These are phyloP conservation scores for Penicillium fimorum DNA, from an alignment of 495 filamentous ascomycete genomes.

Conservation along the genomic window DNA sequence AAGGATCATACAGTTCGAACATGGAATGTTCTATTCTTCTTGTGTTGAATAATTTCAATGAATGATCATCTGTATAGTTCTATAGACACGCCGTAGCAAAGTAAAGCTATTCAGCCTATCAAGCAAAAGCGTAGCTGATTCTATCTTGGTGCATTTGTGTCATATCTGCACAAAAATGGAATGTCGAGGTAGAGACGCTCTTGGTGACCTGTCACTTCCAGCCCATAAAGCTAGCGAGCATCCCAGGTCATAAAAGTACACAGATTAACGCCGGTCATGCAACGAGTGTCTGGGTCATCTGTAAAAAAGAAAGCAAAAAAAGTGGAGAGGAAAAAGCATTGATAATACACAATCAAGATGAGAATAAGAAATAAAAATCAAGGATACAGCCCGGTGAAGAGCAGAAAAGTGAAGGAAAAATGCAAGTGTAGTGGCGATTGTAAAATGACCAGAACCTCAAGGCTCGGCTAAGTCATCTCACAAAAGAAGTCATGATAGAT, in stretches of 20 bases:
- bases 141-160: neutral
- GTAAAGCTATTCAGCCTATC: neutral
- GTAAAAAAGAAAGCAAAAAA: slow-evolving; percentile 1
- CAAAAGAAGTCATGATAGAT: slow-evolving; percentile 20
- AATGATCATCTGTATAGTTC: neutral
- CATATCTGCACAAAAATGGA: slow-evolving; percentile 1
- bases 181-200: neutral
- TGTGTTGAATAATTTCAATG: neutral
- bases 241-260: slow-evolving; percentile 9
- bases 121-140: neutral
- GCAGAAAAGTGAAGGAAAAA: slow-evolving; percentile 1
- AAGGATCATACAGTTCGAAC: neutral
- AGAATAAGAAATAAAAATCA: slow-evolving; percentile 5
- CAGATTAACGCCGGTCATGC: slow-evolving; percentile 19
- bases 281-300: slow-evolving; percentile 9
- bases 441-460: neutral
- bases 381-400: neutral
- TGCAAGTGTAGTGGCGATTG: neutral
- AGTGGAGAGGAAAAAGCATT: slow-evolving; percentile 2
- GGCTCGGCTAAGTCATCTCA: neutral
- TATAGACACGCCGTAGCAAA: neutral
- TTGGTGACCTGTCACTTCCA: neutral
- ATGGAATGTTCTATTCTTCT: neutral
- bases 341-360: slow-evolving; percentile 16
- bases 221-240: neutral